These are phyloP conservation scores for Gyromitra esculenta DNA, from an alignment of 2,329 filamentous ascomycete species.

Conservation along the genomic window DNA sequence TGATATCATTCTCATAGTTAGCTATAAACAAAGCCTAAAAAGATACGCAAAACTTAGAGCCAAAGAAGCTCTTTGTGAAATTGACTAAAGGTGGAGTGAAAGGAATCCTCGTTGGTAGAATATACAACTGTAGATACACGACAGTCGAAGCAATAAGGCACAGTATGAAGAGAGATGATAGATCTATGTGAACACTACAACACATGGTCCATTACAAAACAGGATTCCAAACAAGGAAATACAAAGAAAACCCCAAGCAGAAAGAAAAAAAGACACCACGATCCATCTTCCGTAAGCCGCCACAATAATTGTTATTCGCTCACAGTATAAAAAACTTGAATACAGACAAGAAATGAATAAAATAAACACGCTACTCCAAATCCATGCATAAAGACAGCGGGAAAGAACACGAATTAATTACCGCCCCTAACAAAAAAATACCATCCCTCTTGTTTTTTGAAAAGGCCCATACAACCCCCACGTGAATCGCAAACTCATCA, in stretches of 20 bases:
- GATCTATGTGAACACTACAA: constrained; percentile 46
- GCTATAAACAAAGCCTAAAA: too few species aligned
- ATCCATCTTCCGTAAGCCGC: constrained; percentile 12
- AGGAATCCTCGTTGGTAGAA: background rate
- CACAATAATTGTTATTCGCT: constrained; percentile 37
- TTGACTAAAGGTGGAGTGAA: too few species aligned
- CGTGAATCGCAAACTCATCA: constrained; percentile 43
- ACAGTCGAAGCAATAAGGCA: background rate
- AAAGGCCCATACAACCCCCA: constrained; percentile 18
- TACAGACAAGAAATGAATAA: constrained; percentile 50
- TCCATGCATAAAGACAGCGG: constrained; percentile 54
- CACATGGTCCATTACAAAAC: constrained; percentile 48
- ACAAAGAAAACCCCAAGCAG: constrained; percentile 6
- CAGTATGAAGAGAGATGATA: constrained; percentile 1
- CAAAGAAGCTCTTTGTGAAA: too few species aligned
- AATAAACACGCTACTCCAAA: constrained; percentile 53
- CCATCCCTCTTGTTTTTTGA: constrained; percentile 19
- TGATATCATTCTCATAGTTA: too few species aligned
- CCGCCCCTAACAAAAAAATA: constrained; percentile 28
- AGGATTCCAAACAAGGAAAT: constrained; percentile 16
- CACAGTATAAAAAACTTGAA: constrained; percentile 43
- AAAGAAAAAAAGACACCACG: constrained; percentile 33
- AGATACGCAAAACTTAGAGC: too few species aligned
- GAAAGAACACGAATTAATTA: constrained; percentile 50
- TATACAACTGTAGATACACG: background rate